A percentile compares a stretch with the other conserved stretches of the same genome.
Evolutionary conservation across 441 rosid genomes (phyloP).

Genomic region (Sinapis alba): DNA sequence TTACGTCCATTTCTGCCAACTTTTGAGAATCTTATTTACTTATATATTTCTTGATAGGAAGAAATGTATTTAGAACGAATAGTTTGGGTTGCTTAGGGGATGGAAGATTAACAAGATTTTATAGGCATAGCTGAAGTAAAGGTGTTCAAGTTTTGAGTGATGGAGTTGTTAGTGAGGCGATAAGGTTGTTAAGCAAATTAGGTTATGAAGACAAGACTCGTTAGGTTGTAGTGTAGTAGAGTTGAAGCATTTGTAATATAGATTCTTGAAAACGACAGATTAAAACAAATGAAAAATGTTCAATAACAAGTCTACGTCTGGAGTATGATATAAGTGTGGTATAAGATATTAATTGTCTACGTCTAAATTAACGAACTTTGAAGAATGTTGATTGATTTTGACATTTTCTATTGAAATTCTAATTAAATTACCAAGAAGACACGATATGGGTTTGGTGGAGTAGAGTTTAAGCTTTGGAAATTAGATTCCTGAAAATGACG

Average conservation of each 20-base stretch:
- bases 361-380: background rate
- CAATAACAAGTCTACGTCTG: background rate
- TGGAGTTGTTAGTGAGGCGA: slow-evolving; percentile 47
- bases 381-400: background rate
- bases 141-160: background rate
- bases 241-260: slow-evolving; percentile 46
- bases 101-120: slow-evolving; percentile 6
- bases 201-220: slow-evolving; percentile 50
- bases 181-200: slow-evolving; percentile 55
- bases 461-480: slow-evolving; percentile 46
- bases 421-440: background rate
- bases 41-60: background rate
- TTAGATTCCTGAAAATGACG: slow-evolving; percentile 32
- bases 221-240: slow-evolving; percentile 57
- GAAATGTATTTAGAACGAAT: slow-evolving; percentile 1
- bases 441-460: slow-evolving; percentile 47
- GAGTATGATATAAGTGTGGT: background rate
- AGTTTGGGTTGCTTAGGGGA: background rate
- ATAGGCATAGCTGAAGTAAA: slow-evolving; percentile 21
- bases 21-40: background rate
- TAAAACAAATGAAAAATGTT: background rate
- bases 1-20: slow-evolving; percentile 8
- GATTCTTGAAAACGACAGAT: slow-evolving; percentile 29
- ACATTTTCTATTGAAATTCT: background rate
- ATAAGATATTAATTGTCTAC: background rate